Evolutionary conservation across 495 filamentous ascomycete species (phyloP), one percentile per base, ranked within the genome.

Genomic region (Aspergillus saccharolyticus): DNA sequence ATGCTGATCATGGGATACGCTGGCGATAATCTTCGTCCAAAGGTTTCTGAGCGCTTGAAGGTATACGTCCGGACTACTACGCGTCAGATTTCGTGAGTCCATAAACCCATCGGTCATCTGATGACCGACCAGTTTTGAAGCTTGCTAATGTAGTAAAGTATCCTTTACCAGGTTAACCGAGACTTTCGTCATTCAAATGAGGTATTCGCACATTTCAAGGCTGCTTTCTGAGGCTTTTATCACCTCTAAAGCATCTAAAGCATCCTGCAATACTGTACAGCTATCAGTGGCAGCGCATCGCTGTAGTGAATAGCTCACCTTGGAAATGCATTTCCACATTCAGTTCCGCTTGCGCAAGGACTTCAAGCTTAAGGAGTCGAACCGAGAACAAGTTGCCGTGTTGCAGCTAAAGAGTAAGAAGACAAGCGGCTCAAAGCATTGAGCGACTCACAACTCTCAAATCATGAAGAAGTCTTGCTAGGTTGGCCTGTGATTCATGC

Each of bases 81-180:
- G 6, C 25, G 50, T 61, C 33, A 56, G 44, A 48, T 58, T 4
- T 30, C 25, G 10, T 42, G 59, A 21, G 10, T 49, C 7, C 12
- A 19, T 55, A 15, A 19, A 25, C 16, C 2, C 16, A 25, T 8
- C n/a, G 12, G 43, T 15, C 14, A 39, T 9, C 3, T 28, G 25
- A 9, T 28, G 9, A 28, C 25, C 55, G 54, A 62, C 55, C 55
- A 60, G 61, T 73, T 1, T 73, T 84, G 83, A 1, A 91, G 71
- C 61, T 84, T 85, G 55, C 87, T 79, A 33, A 90, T 81, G 61
- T 89, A 84, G 59, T 86, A 78, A 59, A 90, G 78, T 8, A 93
- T 73, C 25, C 86, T 70, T 20, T 19, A 25, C 8, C 12, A 20
- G 12, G 24, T 48, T 44, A 50, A 42, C 54, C 48, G 42, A 28